Base-by-base conservation (phyloP, 202 grass and related monocot species). In the Carex arenaria region DNA sequence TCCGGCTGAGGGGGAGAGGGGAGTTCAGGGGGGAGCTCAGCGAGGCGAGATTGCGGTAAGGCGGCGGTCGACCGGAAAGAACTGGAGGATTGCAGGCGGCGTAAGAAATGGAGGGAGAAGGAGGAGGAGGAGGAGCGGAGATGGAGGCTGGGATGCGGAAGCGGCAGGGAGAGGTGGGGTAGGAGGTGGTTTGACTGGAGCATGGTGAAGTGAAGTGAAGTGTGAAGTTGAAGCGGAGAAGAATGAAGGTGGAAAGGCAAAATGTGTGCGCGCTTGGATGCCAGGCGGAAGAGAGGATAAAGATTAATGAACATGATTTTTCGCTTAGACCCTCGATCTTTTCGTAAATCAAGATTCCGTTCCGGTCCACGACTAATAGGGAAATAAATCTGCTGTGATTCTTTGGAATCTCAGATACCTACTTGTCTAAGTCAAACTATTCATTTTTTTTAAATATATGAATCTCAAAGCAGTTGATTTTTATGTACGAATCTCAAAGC, bases 111-210 rank as follows among this genome's bases (percentile, higher is more conserved):
- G 36, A 82, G 40, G 6, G 80, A 82, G 14, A 15, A 34, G 51
- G 52, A 36, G 73, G 73, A 17, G 42, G 80, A 68, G 20, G 4
- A 19, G 80, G 19, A 55, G 61, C 26, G 26, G 18, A n/a, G 61
- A 19, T 15, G 28, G 5, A 57, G 51, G 10, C 4, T 26, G 61
- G 9, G 43, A 51, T 31, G 62, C 43, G 36, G 36, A 17, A 31
- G 13, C 0, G 63, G 45, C 28, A 53, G 80, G 15, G 45, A 17
- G 5, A 51, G 26, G 78, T 36, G 74, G 3, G 43, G 10, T 12
- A 79, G 72, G 72, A 76, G 52, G 23, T 65, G 59, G 31, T 63
- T n/a, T 11, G 62, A 38, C 12, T 19, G 80, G 63, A 82, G 36
- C 80, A 82, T 68, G 62, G 42, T 32, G 59, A 20, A 6, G 32